A percentile compares a stretch with the other conserved stretches of the same genome.
phyloP scores from a whole-genome alignment of 176 grass and related monocot species.

The Hyparrhenia diplandra region DNA sequence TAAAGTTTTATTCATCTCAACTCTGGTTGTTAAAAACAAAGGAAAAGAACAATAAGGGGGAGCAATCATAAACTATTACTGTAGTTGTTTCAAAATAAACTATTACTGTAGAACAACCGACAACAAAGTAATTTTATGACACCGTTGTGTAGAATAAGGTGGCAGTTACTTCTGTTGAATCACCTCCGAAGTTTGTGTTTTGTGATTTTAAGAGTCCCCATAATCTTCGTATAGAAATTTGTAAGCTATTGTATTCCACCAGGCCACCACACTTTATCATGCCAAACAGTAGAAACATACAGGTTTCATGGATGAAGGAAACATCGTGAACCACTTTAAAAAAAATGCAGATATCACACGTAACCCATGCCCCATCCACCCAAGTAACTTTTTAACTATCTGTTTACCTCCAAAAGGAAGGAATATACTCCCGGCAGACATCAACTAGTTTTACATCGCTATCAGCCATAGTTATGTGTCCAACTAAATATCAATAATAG shows the following conservation, averaged over 20 bases:
- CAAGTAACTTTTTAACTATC: slow-evolving; percentile 1
- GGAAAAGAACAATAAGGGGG: too few species aligned
- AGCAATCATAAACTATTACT: too few species aligned
- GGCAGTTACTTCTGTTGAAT: neutral
- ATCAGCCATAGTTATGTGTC: slow-evolving; percentile 4
- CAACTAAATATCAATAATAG: neutral
- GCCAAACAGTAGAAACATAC: neutral
- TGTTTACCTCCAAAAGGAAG: neutral
- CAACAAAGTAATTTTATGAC: too few species aligned
- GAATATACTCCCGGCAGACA: slow-evolving; percentile 1
- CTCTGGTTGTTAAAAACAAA: too few species aligned
- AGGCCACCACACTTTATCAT: neutral
- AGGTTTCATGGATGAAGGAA: neutral
- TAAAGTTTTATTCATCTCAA: too few species aligned
- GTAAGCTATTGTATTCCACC: neutral
- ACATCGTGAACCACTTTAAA: neutral
- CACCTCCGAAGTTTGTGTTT: neutral
- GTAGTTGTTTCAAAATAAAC: too few species aligned
- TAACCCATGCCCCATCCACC: neutral
- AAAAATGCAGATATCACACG: neutral
- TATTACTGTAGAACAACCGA: too few species aligned
- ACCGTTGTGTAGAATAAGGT: neutral
- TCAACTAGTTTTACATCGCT: neutral
- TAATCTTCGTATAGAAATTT: neutral
- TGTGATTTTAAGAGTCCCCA: neutral